Evolutionary conservation across 2,329 filamentous ascomycete genomes (phyloP).

Genomic region (Cadophora malorum): DNA sequence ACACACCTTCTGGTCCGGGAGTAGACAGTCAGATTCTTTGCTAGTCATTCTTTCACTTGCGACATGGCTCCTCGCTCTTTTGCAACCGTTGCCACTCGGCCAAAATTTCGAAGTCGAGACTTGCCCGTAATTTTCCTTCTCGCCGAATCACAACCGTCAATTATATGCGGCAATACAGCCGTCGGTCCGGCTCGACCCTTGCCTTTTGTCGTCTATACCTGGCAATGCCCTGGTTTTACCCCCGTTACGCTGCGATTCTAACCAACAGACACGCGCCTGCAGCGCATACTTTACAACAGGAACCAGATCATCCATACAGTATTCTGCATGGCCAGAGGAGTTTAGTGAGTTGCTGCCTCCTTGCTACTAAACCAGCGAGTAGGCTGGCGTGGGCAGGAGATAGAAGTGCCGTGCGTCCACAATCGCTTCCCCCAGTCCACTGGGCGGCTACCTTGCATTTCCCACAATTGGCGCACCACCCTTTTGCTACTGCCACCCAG

Average conservation of each 20-base stretch:
- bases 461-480: slow-evolving; percentile 23
- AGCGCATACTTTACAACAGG: slow-evolving; percentile 26
- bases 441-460: slow-evolving; percentile 25
- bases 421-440: slow-evolving; percentile 12
- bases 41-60: background rate
- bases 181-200: slow-evolving; percentile 28
- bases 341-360: background rate
- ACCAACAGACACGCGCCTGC: slow-evolving; percentile 26
- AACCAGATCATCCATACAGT: slow-evolving; percentile 14
- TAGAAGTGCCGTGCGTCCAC: slow-evolving; percentile 22
- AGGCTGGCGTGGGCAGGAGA: slow-evolving; percentile 10
- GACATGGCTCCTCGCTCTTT: slow-evolving; percentile 2
- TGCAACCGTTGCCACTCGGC: background rate
- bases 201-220: slow-evolving; percentile 14
- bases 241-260: slow-evolving; percentile 5
- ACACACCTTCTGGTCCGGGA: background rate
- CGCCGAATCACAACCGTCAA: slow-evolving; percentile 9
- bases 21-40: background rate
- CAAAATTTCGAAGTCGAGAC: slow-evolving; percentile 19
- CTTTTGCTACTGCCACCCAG: slow-evolving; percentile 35
- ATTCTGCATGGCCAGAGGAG: background rate
- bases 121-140: slow-evolving; percentile 4
- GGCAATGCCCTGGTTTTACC: slow-evolving; percentile 10
- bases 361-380: background rate
- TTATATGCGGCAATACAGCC: slow-evolving; percentile 16